Conservation (phyloP, 164 flowering plant genomes). For the Magnolia sinica region DNA sequence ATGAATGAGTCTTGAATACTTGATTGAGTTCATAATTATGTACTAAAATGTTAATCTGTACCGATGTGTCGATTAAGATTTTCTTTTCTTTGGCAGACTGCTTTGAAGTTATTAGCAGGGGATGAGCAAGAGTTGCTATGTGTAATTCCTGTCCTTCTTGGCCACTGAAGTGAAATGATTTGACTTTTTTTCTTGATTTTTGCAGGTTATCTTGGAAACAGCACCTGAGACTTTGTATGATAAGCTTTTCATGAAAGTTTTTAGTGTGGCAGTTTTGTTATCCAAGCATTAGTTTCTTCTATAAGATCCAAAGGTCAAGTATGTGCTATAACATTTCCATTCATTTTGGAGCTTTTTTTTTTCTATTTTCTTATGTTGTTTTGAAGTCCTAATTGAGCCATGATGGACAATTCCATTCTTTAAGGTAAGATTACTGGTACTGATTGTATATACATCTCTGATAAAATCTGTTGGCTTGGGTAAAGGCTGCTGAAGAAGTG, state of each 20-base stretch:
- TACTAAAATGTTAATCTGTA: background rate
- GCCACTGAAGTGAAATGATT: background rate
- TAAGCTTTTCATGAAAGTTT: slow-evolving; percentile 56
- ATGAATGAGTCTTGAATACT: background rate
- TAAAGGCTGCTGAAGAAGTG: too few species aligned
- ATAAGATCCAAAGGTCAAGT: slow-evolving; percentile 62
- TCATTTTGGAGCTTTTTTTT: background rate
- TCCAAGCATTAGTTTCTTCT: slow-evolving; percentile 80
- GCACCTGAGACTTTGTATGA: slow-evolving; percentile 69
- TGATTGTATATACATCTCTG: too few species aligned
- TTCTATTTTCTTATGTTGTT: too few species aligned
- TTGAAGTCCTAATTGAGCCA: too few species aligned
- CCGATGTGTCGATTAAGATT: background rate
- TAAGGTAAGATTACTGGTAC: too few species aligned
- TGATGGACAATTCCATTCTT: too few species aligned
- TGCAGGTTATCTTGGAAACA: slow-evolving; percentile 89
- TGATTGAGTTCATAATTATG: background rate
- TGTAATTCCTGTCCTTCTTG: slow-evolving; percentile 49
- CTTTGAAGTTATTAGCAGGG: slow-evolving; percentile 67
- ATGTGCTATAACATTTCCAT: slow-evolving; percentile 20
- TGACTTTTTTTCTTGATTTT: background rate
- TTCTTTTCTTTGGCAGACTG: slow-evolving; percentile 44
- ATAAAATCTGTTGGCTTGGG: too few species aligned
- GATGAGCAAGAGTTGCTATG: slow-evolving; percentile 57
- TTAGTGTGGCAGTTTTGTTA: slow-evolving; percentile 81